A percentile compares a stretch with the other conserved stretches of the same genome.
phyloP scores from a whole-genome alignment of 140 eudicot genomes.

The Flaveria floridana region DNA sequence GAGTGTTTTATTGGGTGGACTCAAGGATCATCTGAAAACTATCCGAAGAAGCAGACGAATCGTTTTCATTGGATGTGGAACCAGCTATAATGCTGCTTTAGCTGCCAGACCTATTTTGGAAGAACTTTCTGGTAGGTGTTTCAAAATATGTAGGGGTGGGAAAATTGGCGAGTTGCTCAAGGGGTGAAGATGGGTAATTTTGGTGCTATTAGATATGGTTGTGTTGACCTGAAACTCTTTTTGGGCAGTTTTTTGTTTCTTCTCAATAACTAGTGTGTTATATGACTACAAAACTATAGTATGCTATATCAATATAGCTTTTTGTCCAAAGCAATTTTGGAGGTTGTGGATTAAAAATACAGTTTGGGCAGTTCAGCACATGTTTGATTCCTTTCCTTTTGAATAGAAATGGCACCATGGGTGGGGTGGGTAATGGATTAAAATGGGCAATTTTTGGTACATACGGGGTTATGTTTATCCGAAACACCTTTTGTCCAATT shows the following conservation, averaged over 20 bases:
- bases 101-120: slow-evolving; percentile 86
- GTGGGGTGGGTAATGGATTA: not conserved
- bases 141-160: not conserved
- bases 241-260: not conserved
- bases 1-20: slow-evolving; percentile 83
- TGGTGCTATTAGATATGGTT: not conserved
- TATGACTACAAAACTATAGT: not conserved
- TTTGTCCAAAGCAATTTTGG: not conserved
- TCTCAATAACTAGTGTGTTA: not conserved
- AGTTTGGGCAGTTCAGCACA: not conserved
- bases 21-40: slow-evolving; percentile 86
- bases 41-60: slow-evolving; percentile 88
- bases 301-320: not conserved
- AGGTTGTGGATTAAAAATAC: not conserved
- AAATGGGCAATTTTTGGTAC: not conserved
- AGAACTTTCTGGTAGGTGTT: slow-evolving; percentile 80
- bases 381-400: not conserved
- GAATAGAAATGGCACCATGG: not conserved
- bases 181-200: not conserved
- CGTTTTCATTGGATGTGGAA: slow-evolving; percentile 92
- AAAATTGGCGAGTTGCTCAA: not conserved
- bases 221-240: not conserved
- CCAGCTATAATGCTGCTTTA: slow-evolving; percentile 96
- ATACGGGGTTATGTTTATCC: not conserved
- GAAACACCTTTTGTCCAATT: not conserved